Percentiles rank a stretch among this genome's conserved stretches.
Conservation (phyloP, 2,329 filamentous ascomycete species). For the Celoporthe dispersa region DNA sequence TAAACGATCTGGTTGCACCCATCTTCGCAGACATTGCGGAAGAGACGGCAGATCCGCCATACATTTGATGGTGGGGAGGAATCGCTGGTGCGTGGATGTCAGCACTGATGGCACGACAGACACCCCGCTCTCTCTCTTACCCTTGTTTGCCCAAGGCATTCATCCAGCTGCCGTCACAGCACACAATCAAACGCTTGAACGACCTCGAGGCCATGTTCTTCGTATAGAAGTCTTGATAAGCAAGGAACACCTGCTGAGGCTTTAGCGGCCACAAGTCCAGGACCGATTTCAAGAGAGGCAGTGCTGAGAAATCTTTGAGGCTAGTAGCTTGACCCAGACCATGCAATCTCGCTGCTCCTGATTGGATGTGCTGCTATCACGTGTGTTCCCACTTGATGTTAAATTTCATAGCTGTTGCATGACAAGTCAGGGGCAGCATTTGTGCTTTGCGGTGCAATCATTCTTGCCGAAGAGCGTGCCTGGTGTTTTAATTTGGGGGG, state of each 20-base stretch:
- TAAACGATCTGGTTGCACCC: constrained; percentile 38
- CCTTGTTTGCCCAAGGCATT: constrained; percentile 35
- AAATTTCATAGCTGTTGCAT: neutral
- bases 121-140: constrained; percentile 18
- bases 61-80: constrained; percentile 32
- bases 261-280: neutral
- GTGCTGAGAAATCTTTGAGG: neutral
- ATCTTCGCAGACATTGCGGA: constrained; percentile 35
- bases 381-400: neutral
- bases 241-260: no score
- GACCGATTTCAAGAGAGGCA: neutral
- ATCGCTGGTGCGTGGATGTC: neutral
- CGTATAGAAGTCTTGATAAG: neutral
- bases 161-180: constrained; percentile 42
- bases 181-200: constrained; percentile 38
- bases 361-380: neutral
- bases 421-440: neutral
- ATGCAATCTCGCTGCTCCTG: neutral
- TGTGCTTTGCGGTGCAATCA: neutral
- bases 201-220: neutral
- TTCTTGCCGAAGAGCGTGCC: neutral
- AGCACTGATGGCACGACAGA: neutral
- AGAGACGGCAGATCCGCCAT: constrained; percentile 36
- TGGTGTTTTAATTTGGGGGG: no score
- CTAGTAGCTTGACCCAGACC: neutral